These are phyloP conservation scores for Aspergillus sp. DNA, from an alignment of 2,329 filamentous ascomycete species.

Conservation along the genomic window DNA sequence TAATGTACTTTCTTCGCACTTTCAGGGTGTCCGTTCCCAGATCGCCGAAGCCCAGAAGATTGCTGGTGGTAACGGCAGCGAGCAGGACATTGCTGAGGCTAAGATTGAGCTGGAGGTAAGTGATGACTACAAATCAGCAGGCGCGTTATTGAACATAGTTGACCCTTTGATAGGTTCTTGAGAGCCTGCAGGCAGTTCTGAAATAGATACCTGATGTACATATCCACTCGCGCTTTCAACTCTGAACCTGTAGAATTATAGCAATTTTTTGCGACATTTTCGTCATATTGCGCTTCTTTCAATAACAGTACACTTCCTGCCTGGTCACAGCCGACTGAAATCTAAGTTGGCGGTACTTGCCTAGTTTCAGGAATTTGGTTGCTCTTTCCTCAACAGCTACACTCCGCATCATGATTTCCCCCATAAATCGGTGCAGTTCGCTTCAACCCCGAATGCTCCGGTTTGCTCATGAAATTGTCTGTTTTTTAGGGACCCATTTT, in stretches of 20 bases:
- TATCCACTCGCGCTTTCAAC: conserved; percentile 34
- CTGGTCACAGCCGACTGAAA: background rate
- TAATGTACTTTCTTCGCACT: conserved; percentile 4
- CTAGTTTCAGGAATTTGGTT: background rate
- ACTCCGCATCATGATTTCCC: background rate
- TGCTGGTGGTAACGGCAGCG: conserved; percentile 82
- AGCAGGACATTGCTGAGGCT: conserved; percentile 96
- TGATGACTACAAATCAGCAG: background rate
- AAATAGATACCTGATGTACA: conserved; percentile 48
- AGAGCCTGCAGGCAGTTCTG: conserved; percentile 50
- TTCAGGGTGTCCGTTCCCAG: conserved; percentile 75
- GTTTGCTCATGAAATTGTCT: background rate
- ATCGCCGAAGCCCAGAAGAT: conserved; percentile 96
- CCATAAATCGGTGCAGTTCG: background rate
- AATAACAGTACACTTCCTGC: background rate
- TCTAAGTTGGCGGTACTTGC: background rate
- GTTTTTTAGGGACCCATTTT: background rate
- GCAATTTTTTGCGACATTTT: conserved; percentile 27
- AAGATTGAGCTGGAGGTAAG: conserved; percentile 98
- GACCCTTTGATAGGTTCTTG: conserved; percentile 42
- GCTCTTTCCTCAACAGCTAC: conserved; percentile 8
- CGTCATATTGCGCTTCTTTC: background rate
- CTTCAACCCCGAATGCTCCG: background rate
- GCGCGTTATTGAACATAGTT: background rate
- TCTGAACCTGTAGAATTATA: conserved; percentile 44